phyloP scores from a whole-genome alignment of 2,329 filamentous ascomycete genomes.

The Trichoderma cornu-damae region DNA sequence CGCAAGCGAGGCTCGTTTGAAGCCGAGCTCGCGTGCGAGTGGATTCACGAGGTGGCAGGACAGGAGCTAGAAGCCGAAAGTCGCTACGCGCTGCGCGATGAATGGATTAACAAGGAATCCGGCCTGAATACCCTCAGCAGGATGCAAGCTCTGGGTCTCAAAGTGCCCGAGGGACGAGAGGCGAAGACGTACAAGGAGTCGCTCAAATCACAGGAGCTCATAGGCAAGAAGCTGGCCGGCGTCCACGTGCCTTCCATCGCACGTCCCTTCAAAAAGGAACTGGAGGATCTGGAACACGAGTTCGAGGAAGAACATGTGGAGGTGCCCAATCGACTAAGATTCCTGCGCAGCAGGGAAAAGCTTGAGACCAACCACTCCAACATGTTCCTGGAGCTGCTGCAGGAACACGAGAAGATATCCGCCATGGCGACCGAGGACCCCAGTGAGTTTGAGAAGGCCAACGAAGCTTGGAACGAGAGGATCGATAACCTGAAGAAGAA shows the following conservation, averaged over 20 bases:
- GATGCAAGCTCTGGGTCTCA: slow-evolving; percentile 43
- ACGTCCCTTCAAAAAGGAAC: slow-evolving; percentile 40
- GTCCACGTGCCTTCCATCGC: slow-evolving; percentile 27
- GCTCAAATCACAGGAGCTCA: slow-evolving; percentile 23
- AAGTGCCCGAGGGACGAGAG: slow-evolving; percentile 43
- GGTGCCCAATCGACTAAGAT: slow-evolving; percentile 24
- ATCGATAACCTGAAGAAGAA: slow-evolving; percentile 34
- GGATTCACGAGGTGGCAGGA: slow-evolving; percentile 54
- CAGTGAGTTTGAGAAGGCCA: slow-evolving; percentile 27
- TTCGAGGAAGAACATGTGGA: slow-evolving; percentile 16
- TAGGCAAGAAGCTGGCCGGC: slow-evolving; percentile 30
- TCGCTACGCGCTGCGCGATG: slow-evolving; percentile 40
- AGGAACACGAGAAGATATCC: slow-evolving; percentile 29
- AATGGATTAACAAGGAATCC: slow-evolving; percentile 45
- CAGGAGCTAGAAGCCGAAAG: slow-evolving; percentile 30
- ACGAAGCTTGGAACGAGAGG: slow-evolving; percentile 33
- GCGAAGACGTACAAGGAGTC: slow-evolving; percentile 28
- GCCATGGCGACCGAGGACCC: slow-evolving; percentile 22
- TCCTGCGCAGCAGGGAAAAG: slow-evolving; percentile 29
- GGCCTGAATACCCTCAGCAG: slow-evolving; percentile 35
- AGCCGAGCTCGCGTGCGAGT: slow-evolving; percentile 56
- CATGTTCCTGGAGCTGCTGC: slow-evolving; percentile 32
- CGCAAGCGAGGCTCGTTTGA: slow-evolving; percentile 56
- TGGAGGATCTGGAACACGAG: slow-evolving; percentile 36
- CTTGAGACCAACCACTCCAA: slow-evolving; percentile 22